These are phyloP conservation scores for Lasiosphaeria ovina DNA, from an alignment of 495 filamentous ascomycete species.

Conservation along the genomic window DNA sequence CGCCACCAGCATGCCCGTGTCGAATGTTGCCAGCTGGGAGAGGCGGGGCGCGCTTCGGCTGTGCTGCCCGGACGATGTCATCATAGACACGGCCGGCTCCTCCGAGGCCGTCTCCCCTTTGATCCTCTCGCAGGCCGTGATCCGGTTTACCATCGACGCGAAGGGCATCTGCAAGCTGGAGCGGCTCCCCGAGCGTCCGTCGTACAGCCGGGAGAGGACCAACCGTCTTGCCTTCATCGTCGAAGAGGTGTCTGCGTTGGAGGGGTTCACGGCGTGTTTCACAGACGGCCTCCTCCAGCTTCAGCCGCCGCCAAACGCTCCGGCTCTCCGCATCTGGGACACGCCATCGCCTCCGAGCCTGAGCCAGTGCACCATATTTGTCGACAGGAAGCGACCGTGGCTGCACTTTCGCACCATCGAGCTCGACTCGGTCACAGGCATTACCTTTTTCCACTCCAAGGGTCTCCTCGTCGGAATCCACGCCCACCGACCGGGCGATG, in stretches of 20 bases:
- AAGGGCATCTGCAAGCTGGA: background rate
- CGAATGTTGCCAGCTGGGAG: background rate
- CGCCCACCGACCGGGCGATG: background rate
- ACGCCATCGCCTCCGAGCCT: constrained; percentile 1
- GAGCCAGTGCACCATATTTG: background rate
- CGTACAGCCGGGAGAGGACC: background rate
- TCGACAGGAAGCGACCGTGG: background rate
- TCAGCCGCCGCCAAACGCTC: background rate
- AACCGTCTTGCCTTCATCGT: constrained; percentile 1
- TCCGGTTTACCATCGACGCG: constrained; percentile 4
- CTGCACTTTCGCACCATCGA: constrained; percentile 1
- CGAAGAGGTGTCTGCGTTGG: background rate
- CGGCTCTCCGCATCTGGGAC: background rate
- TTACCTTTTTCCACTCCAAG: background rate
- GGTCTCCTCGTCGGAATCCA: constrained; percentile 1
- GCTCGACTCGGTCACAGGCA: background rate
- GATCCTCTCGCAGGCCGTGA: background rate
- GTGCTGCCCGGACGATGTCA: background rate
- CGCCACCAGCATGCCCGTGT: background rate
- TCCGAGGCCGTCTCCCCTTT: background rate
- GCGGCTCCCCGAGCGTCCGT: background rate
- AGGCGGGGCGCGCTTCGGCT: background rate
- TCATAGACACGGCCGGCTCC: background rate
- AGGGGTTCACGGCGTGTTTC: background rate
- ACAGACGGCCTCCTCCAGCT: constrained; percentile 3